These are phyloP conservation scores for Leptoxyphium fumago DNA, from an alignment of 2,329 filamentous ascomycete species.

Conservation along the genomic window DNA sequence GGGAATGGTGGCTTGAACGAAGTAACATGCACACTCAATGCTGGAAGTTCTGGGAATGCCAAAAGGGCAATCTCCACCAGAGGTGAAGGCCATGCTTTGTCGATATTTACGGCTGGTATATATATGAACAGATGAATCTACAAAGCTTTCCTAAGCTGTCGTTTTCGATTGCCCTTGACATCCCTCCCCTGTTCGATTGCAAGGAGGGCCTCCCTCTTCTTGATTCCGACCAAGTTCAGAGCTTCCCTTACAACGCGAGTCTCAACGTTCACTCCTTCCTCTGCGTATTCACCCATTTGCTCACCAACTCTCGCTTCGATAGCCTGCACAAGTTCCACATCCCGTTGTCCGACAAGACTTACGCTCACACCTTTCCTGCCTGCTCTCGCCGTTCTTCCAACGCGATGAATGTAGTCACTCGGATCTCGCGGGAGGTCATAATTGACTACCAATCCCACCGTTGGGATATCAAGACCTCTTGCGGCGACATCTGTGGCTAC, in stretches of 20 bases:
- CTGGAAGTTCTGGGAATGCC: conserved; percentile 57
- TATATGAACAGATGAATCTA: background rate
- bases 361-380: conserved; percentile 70
- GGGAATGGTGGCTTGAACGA: conserved; percentile 86
- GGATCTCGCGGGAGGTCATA: conserved; percentile 90
- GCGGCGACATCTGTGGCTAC: conserved; percentile 93
- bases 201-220: conserved; percentile 80
- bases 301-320: conserved; percentile 74
- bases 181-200: conserved; percentile 88
- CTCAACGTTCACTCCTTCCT: conserved; percentile 91
- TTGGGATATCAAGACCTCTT: conserved; percentile 86
- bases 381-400: conserved; percentile 87
- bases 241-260: conserved; percentile 71
- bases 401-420: conserved; percentile 93
- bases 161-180: conserved; percentile 63
- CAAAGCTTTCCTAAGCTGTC: background rate
- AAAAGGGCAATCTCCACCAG: background rate
- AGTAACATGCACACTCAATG: conserved; percentile 42
- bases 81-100: background rate
- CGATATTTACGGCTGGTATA: too few relatives aligned
- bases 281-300: conserved; percentile 68
- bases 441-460: conserved; percentile 85
- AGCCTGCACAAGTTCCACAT: conserved; percentile 77
- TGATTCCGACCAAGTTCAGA: conserved; percentile 82
- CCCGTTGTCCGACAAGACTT: conserved; percentile 81